These are phyloP conservation scores for Colletotrichum orbiculare DNA, from an alignment of 2,329 filamentous ascomycete genomes.

Conservation along the genomic window DNA sequence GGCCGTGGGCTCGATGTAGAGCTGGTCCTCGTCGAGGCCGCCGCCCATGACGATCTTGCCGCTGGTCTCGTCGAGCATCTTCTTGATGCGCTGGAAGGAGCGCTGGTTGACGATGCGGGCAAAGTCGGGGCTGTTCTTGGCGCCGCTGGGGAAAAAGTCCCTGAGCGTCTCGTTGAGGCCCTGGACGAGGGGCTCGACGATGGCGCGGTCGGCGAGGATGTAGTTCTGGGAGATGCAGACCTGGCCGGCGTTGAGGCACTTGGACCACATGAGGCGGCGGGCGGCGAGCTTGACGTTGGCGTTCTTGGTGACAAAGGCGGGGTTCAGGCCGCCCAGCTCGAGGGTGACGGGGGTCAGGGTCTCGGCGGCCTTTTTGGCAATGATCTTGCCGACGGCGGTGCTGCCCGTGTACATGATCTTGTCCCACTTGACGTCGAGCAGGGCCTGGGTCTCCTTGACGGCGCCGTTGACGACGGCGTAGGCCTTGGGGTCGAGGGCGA, in stretches of 20 bases:
- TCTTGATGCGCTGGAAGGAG: constrained; percentile 86
- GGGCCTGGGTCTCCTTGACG: constrained; percentile 80
- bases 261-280: constrained; percentile 87
- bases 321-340: constrained; percentile 92
- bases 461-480: constrained; percentile 85
- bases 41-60: constrained; percentile 92
- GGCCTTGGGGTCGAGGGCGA: constrained; percentile 79
- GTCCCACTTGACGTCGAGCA: constrained; percentile 93
- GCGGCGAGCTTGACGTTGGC: constrained; percentile 85
- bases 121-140: constrained; percentile 81
- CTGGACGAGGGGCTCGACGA: constrained; percentile 77
- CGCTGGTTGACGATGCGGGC: constrained; percentile 82
- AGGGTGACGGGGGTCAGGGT: constrained; percentile 88
- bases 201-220: constrained; percentile 80
- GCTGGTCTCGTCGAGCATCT: constrained; percentile 85
- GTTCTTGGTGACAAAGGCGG: constrained; percentile 88
- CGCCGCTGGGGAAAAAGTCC: constrained; percentile 86
- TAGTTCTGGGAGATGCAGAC: constrained; percentile 96
- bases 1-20: constrained; percentile 93
- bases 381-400: constrained; percentile 82
- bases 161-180: constrained; percentile 77
- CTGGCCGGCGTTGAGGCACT: constrained; percentile 87
- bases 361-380: constrained; percentile 89
- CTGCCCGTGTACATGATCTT: constrained; percentile 98
- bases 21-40: constrained; percentile 79